A percentile compares a stretch with the other conserved stretches of the same genome.
phyloP scores from a whole-genome alignment of 352 stramenopile genomes.

The Phytopythium cucurbitacearum region DNA sequence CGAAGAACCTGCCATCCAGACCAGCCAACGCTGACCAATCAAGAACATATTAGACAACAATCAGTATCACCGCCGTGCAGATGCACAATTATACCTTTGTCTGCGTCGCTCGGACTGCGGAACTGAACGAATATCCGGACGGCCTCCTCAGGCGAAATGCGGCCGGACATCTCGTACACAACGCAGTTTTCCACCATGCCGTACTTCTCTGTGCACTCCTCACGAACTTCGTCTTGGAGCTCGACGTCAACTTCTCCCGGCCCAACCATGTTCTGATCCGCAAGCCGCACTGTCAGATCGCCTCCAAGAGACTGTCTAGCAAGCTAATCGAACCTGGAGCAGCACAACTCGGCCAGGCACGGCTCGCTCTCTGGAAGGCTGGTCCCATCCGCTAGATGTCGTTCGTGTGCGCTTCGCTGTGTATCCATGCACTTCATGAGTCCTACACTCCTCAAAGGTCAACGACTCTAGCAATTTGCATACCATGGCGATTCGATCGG shows the following conservation, averaged over 20 bases:
- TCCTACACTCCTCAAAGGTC: not conserved
- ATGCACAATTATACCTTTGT: constrained; percentile 48
- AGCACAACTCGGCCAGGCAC: constrained; percentile 24
- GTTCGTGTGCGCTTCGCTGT: constrained; percentile 1
- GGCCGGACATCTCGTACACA: constrained; percentile 57
- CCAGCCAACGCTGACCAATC: constrained; percentile 51
- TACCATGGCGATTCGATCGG: constrained; percentile 3
- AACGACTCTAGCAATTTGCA: no score
- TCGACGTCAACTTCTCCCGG: constrained; percentile 87
- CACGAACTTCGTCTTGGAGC: constrained; percentile 83
- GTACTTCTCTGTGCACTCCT: constrained; percentile 83
- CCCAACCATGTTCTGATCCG: constrained; percentile 87
- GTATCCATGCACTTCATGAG: not conserved
- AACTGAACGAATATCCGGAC: constrained; percentile 91
- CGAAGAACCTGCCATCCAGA: constrained; percentile 88
- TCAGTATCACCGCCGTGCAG: not conserved
- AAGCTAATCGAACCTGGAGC: constrained; percentile 18
- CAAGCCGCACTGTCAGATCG: constrained; percentile 1
- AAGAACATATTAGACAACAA: not conserved
- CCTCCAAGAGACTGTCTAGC: not conserved
- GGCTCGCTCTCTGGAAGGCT: constrained; percentile 2
- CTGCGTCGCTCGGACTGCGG: constrained; percentile 48
- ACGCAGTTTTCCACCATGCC: constrained; percentile 74
- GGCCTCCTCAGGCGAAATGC: constrained; percentile 52
- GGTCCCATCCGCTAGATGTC: constrained; percentile 22